Conservation (phyloP, 768 basidiomycete species). For the Atractiella rhizophila region DNA sequence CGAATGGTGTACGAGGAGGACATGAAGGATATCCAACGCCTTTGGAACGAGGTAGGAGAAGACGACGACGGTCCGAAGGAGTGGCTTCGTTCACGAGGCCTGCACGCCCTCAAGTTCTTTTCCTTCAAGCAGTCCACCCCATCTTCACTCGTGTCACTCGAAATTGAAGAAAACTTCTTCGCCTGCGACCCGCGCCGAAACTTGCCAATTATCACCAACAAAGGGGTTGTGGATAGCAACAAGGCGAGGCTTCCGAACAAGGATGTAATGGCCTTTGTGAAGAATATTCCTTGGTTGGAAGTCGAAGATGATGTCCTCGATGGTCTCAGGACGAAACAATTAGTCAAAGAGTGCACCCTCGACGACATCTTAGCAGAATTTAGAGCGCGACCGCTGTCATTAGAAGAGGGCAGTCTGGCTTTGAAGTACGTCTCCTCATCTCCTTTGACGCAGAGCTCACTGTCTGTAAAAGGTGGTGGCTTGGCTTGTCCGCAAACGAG, state of each 20-base stretch:
- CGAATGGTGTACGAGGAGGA: slow-evolving; percentile 68
- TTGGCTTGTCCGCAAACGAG: slow-evolving; percentile 24
- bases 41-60: slow-evolving; percentile 33
- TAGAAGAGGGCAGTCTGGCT: slow-evolving; percentile 53
- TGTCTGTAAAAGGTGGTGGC: too few species aligned
- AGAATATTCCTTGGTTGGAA: slow-evolving; percentile 35
- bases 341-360: too few species aligned
- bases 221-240: slow-evolving; percentile 39
- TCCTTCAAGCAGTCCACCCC: slow-evolving; percentile 72
- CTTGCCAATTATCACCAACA: slow-evolving; percentile 48
- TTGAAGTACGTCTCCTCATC: too few species aligned
- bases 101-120: slow-evolving; percentile 72
- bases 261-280: slow-evolving; percentile 33
- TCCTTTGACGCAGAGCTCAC: too few species aligned
- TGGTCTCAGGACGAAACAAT: too few species aligned
- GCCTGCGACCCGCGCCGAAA: slow-evolving; percentile 28
- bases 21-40: slow-evolving; percentile 32
- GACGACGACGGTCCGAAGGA: slow-evolving; percentile 14
- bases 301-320: slow-evolving; percentile 40
- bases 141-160: slow-evolving; percentile 42
- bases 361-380: slow-evolving; percentile 61
- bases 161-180: slow-evolving; percentile 59
- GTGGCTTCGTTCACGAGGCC: slow-evolving; percentile 34
- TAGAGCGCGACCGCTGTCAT: slow-evolving; percentile 37
- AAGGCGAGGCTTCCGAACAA: slow-evolving; percentile 44